Conservation (phyloP, 129 eudicot species). For the Oenanthe sinensis region DNA sequence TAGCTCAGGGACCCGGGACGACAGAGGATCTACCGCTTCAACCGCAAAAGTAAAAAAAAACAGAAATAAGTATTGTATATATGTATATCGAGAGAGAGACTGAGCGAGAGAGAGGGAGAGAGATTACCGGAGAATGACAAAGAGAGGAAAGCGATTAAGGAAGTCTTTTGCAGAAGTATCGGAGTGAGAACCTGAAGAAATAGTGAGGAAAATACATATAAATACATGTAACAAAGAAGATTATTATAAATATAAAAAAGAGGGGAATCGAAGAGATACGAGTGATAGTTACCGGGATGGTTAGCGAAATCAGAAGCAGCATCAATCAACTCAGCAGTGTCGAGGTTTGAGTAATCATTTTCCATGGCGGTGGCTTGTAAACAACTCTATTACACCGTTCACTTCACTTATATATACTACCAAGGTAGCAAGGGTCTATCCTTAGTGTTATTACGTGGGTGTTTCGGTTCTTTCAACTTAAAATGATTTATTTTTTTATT, state of each 20-base stretch:
- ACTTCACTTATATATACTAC: too few relatives aligned
- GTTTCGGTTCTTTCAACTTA: too few relatives aligned
- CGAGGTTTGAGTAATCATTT: conserved; percentile 52
- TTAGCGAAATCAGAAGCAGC: conserved; percentile 79
- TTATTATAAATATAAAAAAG: neutral
- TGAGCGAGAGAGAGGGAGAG: neutral
- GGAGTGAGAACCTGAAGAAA: conserved; percentile 58
- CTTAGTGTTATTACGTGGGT: too few relatives aligned
- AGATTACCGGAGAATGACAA: conserved; percentile 56
- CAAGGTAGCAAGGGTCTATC: too few relatives aligned
- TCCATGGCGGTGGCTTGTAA: conserved; percentile 40
- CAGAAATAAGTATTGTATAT: neutral
- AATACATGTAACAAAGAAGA: too few relatives aligned
- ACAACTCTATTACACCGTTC: neutral
- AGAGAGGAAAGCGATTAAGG: conserved; percentile 74
- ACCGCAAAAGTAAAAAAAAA: neutral
- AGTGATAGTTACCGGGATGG: conserved; percentile 49
- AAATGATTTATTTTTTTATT: too few relatives aligned
- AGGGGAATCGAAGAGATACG: neutral
- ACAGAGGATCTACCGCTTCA: too few relatives aligned
- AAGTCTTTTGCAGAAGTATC: conserved; percentile 69
- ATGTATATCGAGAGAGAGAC: neutral
- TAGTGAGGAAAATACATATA: neutral
- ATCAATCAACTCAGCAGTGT: conserved; percentile 49
- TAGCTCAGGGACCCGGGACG: too few relatives aligned